Percentiles rank a stretch among this genome's conserved stretches.
Conservation (phyloP, 1,139 yeast species). For the Nadsonia starkeyi-henricii region DNA sequence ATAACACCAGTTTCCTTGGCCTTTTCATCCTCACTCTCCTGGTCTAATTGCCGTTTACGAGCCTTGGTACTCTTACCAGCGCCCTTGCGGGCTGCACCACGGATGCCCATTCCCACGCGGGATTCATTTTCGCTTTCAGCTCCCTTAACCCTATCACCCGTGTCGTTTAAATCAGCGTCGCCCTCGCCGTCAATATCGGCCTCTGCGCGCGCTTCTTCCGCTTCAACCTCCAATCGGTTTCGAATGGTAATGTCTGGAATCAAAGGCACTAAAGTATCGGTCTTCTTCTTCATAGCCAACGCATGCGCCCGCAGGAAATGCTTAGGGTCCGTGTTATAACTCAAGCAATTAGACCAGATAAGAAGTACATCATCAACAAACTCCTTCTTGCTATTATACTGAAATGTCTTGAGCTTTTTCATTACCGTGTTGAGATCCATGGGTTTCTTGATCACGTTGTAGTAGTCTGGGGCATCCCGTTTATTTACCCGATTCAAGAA, state of each 20-base stretch:
- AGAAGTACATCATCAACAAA: constrained; percentile 89
- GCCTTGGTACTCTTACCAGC: constrained; percentile 16
- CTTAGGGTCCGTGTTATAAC: constrained; percentile 89
- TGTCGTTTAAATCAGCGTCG: constrained; percentile 13
- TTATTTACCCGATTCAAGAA: constrained; percentile 88
- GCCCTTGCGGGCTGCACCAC: constrained; percentile 10
- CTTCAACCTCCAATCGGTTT: constrained; percentile 75
- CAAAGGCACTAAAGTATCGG: constrained; percentile 58
- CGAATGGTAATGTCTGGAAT: constrained; percentile 80
- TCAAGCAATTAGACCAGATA: constrained; percentile 88
- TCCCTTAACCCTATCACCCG: constrained; percentile 5
- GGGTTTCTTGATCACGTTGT: constrained; percentile 76
- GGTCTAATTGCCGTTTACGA: constrained; percentile 16
- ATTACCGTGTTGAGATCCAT: constrained; percentile 94
- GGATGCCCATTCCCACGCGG: constrained; percentile 9
- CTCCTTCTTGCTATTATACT: constrained; percentile 70
- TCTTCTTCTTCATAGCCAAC: constrained; percentile 86
- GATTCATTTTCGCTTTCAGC: constrained; percentile 8
- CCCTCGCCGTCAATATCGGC: constrained; percentile 19
- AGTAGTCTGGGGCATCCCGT: constrained; percentile 95
- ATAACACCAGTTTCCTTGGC: too few species aligned
- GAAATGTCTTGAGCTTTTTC: constrained; percentile 72
- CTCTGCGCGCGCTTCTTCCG: constrained; percentile 49
- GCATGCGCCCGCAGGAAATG: constrained; percentile 90
- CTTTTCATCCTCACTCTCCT: constrained; percentile 16